These are phyloP conservation scores for Diatrype stigma DNA, from an alignment of 2,329 filamentous ascomycete species.

Conservation along the genomic window DNA sequence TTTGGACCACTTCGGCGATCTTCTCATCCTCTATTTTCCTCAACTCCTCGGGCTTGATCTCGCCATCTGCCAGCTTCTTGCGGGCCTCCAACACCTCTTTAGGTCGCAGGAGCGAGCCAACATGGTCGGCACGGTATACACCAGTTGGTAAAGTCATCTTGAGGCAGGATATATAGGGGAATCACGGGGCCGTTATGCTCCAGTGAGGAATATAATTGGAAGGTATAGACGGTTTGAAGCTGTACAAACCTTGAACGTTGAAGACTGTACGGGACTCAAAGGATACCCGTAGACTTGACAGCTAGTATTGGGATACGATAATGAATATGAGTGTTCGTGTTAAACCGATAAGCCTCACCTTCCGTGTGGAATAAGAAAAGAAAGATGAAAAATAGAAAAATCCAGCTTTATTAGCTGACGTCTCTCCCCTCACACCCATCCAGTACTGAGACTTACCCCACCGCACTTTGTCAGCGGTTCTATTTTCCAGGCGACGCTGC, in stretches of 20 bases:
- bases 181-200: background rate
- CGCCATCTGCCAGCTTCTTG: conserved; percentile 39
- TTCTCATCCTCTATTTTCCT: conserved; percentile 47
- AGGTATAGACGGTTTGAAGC: background rate
- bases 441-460: background rate
- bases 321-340: no score
- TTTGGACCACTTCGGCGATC: conserved; percentile 42
- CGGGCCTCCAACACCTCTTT: conserved; percentile 45
- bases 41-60: conserved; percentile 38
- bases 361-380: no score
- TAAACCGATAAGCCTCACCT: no score
- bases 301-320: no score
- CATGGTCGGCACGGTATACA: conserved; percentile 50
- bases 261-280: no score
- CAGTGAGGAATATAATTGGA: background rate
- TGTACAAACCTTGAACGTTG: background rate
- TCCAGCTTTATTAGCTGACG: background rate
- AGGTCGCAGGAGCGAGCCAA: conserved; percentile 52
- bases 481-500: background rate
- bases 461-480: background rate
- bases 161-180: background rate
- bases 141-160: conserved; percentile 37
- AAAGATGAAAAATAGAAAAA: no score
- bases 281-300: no score
- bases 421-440: background rate